Evolutionary conservation across 495 filamentous ascomycete genomes (phyloP), one percentile per base, ranked within the genome.

Genomic region (Pyronema omphalodes): DNA sequence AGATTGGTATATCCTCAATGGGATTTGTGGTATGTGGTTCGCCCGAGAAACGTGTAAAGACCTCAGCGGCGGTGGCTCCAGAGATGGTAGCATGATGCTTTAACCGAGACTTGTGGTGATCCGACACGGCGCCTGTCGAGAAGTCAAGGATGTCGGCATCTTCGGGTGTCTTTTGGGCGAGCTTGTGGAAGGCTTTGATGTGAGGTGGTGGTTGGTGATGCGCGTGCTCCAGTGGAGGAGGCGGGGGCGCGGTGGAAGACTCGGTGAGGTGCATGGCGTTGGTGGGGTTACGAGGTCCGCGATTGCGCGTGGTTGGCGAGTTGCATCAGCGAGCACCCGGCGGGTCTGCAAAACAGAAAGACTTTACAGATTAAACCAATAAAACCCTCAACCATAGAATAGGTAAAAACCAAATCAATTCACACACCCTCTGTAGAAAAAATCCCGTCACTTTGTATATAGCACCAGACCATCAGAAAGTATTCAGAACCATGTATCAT

Each of bases 141-240:
- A 65, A 61, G 12, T 64, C 55, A 9, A 65, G 46, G 3, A 65
- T 17, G 44, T 62, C 60, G n/a, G 46, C 47, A 8, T 45, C 35
- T 36, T 23, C 6, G 6, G 53, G 7, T 0, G 35, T 35, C 35
- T 61, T 64, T 45, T 61, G 61, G 23, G 62, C 55, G 35, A n/a
- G 43, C 23, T 64, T 65, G 48, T 65, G 61, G 14, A 57, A 15
- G 1, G 53, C 54, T 4, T 57, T 54, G 37, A 64, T 60, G 9
- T 54, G 60, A 0, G 40, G 19, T 11, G 61, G 61, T 1, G 57
- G 53, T 3, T 45, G 33, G 35, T 52, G 52, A 47, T 64, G 61
- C 2, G 57, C 52, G 19, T 60, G 57, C 15, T 51, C 56, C 8
- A 58, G n/a, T n/a, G 59, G 59, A 4, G 57, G 57, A 15, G 58